Evolutionary conservation across 2,329 filamentous ascomycete genomes (phyloP), one percentile per base, ranked within the genome.

Genomic region (Alternaria gansuensis): DNA sequence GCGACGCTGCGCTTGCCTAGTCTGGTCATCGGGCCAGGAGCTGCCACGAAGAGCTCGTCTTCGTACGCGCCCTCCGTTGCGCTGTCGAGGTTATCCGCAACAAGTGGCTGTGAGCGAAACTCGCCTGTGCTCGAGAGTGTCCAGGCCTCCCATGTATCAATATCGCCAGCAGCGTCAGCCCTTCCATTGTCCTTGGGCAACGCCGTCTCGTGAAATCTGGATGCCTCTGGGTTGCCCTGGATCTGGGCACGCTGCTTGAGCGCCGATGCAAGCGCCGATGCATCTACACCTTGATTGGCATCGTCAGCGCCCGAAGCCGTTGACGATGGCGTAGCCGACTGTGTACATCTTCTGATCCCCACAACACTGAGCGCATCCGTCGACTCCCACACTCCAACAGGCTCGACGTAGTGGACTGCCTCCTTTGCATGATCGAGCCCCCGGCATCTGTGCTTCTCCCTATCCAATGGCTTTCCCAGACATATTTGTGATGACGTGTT

Each of bases 1-100:
- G 87, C 90, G 3, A 91, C 82, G 50, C 88, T 89, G 44, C 83
- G 82, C 46, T 84, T 83, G 11, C 90, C 90, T 1, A 92, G 78
- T 51, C 81, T 80, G 2, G 82, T 81, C 56, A 90, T 85, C 0
- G 90, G 90, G 0, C 90, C 91, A 1, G 90, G 79, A 44, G 83
- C 82, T 2, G 85, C 85, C 23, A 92, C 86, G 45, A 91, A 85
- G 4, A 93, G 80, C 56, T 87, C 82, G 2, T 83, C 81, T 33
- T 68, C 66, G 21, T 61, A 62, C 5, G 54, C 44, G 3, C 55
- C 59, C 7, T 57, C 60, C 6, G 60, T 40, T 11, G 60, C 52
- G 7, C 64, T 63, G 2, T 70, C 59, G 21, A 57, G 23, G 23
- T 69, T 54, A 17, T 70, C 63, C 3, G 67, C 58, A 6, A 59